These are phyloP conservation scores for Zygosaccharomyces sapae DNA, from an alignment of 1,139 yeast species.

Conservation along the genomic window DNA sequence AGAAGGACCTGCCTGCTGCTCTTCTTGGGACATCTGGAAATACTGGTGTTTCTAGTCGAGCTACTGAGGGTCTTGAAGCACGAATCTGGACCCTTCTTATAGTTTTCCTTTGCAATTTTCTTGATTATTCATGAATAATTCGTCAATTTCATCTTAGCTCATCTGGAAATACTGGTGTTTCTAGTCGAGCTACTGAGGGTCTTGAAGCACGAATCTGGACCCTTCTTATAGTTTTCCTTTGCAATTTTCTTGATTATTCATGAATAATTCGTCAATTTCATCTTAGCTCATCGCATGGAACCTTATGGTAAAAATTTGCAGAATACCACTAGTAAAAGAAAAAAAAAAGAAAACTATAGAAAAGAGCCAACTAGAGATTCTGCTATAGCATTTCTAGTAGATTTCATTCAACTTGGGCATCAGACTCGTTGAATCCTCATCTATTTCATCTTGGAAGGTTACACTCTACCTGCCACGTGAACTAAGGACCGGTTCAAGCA, in stretches of 20 bases:
- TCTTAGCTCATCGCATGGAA: slow-evolving; percentile 7
- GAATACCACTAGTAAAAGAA: too few relatives aligned
- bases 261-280: slow-evolving; percentile 4
- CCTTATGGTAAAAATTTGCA: slow-evolving; percentile 4
- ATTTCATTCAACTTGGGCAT: background rate
- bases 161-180: background rate
- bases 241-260: background rate
- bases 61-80: background rate
- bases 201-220: background rate
- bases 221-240: background rate
- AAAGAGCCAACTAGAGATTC: background rate
- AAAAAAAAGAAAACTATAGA: background rate
- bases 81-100: background rate
- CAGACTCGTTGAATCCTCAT: background rate
- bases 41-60: background rate
- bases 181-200: background rate
- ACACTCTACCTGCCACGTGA: background rate
- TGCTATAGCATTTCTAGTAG: background rate
- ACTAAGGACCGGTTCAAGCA: background rate
- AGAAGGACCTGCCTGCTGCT: background rate
- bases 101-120: background rate
- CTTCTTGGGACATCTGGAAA: slow-evolving; percentile 2
- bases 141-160: slow-evolving; percentile 5
- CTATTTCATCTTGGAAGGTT: background rate
- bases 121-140: slow-evolving; percentile 1